Evolutionary conservation across 441 rosid species (phyloP).

Genomic region (Theobroma grandiflorum): DNA sequence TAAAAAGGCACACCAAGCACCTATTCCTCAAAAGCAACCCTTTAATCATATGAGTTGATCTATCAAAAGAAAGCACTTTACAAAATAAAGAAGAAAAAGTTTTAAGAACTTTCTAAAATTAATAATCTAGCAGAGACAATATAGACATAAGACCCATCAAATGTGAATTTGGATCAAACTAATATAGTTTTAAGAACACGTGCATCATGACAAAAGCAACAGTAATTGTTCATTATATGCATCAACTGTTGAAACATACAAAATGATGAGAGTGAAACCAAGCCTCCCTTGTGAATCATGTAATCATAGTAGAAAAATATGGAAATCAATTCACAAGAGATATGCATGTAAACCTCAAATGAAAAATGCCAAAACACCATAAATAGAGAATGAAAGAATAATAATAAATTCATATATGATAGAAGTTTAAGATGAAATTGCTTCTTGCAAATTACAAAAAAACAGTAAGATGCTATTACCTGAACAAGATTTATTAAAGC

Average conservation of each 20-base stretch:
- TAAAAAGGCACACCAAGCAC: conserved; percentile 17
- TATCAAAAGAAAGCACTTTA: background rate
- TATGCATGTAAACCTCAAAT: background rate
- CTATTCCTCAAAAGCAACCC: background rate
- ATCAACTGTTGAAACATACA: background rate
- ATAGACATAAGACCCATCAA: background rate
- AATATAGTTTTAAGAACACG: conserved; percentile 1
- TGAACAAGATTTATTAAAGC: conserved; percentile 84
- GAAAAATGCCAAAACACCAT: background rate
- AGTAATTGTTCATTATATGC: background rate
- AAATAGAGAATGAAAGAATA: background rate
- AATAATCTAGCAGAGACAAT: background rate
- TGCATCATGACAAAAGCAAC: conserved; percentile 17
- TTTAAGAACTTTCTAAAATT: background rate
- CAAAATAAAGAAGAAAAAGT: background rate
- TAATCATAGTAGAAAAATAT: background rate
- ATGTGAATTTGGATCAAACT: conserved; percentile 7
- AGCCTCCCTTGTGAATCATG: conserved; percentile 11
- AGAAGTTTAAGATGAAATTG: conserved; percentile 2
- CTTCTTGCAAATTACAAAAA: background rate
- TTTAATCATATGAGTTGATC: background rate
- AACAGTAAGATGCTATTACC: conserved; percentile 52
- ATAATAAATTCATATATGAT: conserved; percentile 11
- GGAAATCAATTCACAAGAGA: conserved; percentile 18
- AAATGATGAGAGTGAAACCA: background rate